Evolutionary conservation across 129 eudicot species (phyloP).

Genomic region (Artemisia annua): DNA sequence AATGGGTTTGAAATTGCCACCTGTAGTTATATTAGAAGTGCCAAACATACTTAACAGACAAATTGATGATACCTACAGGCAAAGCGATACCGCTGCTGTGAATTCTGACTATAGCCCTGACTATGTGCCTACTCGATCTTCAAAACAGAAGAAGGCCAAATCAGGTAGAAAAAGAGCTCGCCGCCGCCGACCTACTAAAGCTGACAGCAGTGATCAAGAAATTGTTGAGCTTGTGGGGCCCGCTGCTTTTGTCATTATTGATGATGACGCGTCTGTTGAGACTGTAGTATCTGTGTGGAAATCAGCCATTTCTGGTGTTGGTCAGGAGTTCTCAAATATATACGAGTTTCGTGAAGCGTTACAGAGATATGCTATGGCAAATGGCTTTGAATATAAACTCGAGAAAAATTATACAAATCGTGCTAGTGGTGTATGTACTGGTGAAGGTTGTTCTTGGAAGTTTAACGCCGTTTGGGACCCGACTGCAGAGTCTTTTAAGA

Average conservation of each 20-base stretch:
- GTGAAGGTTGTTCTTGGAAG: conserved; percentile 73
- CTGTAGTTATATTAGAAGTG: conserved; percentile 3
- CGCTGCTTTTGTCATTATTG: conserved; percentile 32
- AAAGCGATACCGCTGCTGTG: conserved; percentile 14
- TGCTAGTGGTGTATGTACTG: conserved; percentile 55
- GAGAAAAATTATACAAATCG: conserved; percentile 57
- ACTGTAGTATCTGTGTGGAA: conserved; percentile 53
- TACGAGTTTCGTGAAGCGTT: conserved; percentile 58
- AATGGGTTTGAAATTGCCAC: background rate
- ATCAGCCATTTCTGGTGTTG: conserved; percentile 62
- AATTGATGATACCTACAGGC: conserved; percentile 47
- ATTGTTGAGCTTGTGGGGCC: conserved; percentile 27
- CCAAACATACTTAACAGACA: conserved; percentile 17
- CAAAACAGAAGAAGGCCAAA: conserved; percentile 8
- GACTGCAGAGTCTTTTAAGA: conserved; percentile 48
- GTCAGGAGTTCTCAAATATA: conserved; percentile 59
- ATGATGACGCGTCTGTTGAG: conserved; percentile 49
- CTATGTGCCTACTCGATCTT: no score
- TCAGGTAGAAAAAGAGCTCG: no score
- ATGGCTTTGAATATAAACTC: conserved; percentile 59
- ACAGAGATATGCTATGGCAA: conserved; percentile 68
- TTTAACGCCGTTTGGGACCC: conserved; percentile 58
- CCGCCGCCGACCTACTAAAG: no score
- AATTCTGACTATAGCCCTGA: no score
- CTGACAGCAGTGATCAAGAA: conserved; percentile 25